Evolutionary conservation across 257 asterid genomes (phyloP).

Genomic region (Thymus quinquecostatus): DNA sequence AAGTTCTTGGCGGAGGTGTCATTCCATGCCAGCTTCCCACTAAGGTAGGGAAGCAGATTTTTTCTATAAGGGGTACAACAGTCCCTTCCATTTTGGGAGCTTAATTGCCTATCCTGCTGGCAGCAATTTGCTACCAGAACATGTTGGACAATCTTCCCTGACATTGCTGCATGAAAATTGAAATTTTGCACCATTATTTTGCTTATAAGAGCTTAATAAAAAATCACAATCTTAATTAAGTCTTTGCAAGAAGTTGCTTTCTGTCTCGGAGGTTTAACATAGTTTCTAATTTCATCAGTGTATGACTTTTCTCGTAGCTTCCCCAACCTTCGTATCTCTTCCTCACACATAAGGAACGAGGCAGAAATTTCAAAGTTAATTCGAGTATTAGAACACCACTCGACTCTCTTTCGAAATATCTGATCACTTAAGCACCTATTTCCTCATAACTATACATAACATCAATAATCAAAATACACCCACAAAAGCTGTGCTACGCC

Average conservation of each 20-base stretch:
- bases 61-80: conserved; percentile 64
- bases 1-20: conserved; percentile 75
- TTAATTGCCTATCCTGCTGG: conserved; percentile 90
- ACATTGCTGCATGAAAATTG: conserved; percentile 86
- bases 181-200: conserved; percentile 57
- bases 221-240: conserved; percentile 24
- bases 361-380: conserved; percentile 8
- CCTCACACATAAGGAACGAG: conserved; percentile 12
- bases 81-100: conserved; percentile 65
- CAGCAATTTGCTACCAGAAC: conserved; percentile 90
- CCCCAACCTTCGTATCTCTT: conserved; percentile 6
- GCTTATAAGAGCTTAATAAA: conserved; percentile 40
- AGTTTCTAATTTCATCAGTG: conserved; percentile 18
- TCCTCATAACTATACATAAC: conserved; percentile 6
- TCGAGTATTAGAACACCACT: conserved; percentile 8
- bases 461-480: conserved; percentile 1
- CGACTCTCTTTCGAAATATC: conserved; percentile 1
- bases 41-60: conserved; percentile 60
- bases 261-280: conserved; percentile 8
- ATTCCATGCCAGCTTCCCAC: conserved; percentile 81
- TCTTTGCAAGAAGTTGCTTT: conserved; percentile 22
- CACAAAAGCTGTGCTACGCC: conserved; percentile 6
- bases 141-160: conserved; percentile 94
- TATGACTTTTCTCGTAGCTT: neutral
- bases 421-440: conserved; percentile 8